Evolutionary conservation across 164 flowering plant species (phyloP), one percentile per base, ranked within the genome.

Genomic region (Magnolia sinica): DNA sequence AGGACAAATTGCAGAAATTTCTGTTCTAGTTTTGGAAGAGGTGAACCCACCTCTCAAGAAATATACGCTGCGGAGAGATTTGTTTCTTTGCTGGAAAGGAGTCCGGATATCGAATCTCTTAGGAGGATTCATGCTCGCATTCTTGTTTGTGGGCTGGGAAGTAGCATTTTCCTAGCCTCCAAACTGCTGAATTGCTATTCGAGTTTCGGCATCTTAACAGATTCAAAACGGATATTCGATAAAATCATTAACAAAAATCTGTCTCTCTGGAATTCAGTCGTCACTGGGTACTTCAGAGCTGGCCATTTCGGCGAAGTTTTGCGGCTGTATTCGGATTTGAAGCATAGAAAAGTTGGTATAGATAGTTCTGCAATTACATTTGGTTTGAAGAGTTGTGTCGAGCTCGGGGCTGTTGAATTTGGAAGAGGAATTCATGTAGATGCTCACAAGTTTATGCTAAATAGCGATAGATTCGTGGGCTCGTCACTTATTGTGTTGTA

Each of bases 401-500:
- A 83, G 73, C 73, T 82, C 74, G 80, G 84, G 14, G 50, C 9
- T 27, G 65, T 78, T 13, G 82, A 82, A 27, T 79, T 84, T 76
- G 92, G 90, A 14, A 80, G 82, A 79, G 84, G 78, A 71, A 69
- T 89, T 78, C 92, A 89, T 84, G 87, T 50, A 6, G 90, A 87
- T 86, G 79, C 84, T 72, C 61, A 85, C 16, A 89, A 88, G 78
- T 79, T 83, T 64, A 82, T 84, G n/a, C 70, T 87, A 55, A 79
- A 74, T 78, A 50, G n/a, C 0, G 77, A 87, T 78, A 45, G 75
- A 10, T 72, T 72, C 10, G 73, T 70, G 58, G 22, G 73, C 49
- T 70, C 73, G 2, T 70, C 74, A 1, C 74, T 88, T 61, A 77
- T 87, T 16, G 81, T 80, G 5, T 74, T 89, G 49, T 88, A 88